Percentiles rank a stretch among this genome's conserved stretches.
These are phyloP conservation scores for Trichoderma orchidacearum DNA, from an alignment of 495 filamentous ascomycete genomes.

Conservation along the genomic window DNA sequence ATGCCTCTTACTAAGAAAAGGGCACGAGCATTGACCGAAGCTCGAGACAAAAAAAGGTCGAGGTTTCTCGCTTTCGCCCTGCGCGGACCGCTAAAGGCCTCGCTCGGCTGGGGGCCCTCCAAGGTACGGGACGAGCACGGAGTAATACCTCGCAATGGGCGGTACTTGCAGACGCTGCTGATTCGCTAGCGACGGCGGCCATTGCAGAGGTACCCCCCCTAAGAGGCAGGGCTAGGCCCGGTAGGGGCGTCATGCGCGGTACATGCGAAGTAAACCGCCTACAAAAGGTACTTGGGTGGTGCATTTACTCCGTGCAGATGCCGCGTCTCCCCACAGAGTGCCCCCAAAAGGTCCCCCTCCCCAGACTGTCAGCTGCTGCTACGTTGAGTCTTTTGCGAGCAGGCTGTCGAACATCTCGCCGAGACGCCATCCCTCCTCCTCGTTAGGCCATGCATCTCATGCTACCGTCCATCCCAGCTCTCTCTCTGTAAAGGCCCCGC, in stretches of 20 bases:
- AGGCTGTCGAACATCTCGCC: not conserved
- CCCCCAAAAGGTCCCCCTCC: not conserved
- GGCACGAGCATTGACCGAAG: too few relatives aligned
- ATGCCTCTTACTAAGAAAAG: too few relatives aligned
- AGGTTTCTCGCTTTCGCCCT: too few relatives aligned
- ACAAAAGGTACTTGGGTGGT: not conserved
- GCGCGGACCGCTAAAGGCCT: not conserved
- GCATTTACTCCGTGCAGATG: not conserved
- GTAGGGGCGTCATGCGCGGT: not conserved
- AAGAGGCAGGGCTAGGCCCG: not conserved
- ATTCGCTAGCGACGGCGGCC: not conserved
- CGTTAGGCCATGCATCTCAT: too few relatives aligned
- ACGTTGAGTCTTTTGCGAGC: slow-evolving; percentile 1
- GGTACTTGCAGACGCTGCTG: not conserved
- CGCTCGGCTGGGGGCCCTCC: not conserved
- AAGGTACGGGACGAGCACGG: not conserved
- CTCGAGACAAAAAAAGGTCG: not conserved
- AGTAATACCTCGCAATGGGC: slow-evolving; percentile 1
- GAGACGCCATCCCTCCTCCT: not conserved
- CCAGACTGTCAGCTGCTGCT: not conserved
- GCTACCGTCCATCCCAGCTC: not conserved
- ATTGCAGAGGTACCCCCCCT: not conserved
- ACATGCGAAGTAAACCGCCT: not conserved
- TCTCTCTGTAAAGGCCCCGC: not conserved
- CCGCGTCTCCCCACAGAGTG: not conserved